A percentile compares a stretch with the other conserved stretches of the same genome.
Conservation (phyloP, 495 filamentous ascomycete genomes). For the Hyaloscypha finlandica region DNA sequence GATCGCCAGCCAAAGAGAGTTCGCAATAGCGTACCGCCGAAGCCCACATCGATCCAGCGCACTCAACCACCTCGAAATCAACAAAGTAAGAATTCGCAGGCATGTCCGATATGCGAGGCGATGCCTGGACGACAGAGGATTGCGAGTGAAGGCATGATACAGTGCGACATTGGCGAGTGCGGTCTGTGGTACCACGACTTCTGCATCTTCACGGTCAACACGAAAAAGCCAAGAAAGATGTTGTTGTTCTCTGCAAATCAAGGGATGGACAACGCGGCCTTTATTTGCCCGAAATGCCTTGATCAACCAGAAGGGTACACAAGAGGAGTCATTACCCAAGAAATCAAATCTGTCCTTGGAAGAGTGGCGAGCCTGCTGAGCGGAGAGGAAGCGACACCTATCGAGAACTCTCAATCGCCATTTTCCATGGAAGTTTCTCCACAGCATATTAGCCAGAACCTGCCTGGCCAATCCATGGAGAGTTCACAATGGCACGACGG, state of each 20-base stretch:
- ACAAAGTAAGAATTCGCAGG: slow-evolving; percentile 1
- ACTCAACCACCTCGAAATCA: slow-evolving; percentile 1
- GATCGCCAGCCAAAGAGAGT: background rate
- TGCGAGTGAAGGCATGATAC: background rate
- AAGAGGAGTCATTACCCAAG: background rate
- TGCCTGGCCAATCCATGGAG: background rate
- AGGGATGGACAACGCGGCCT: background rate
- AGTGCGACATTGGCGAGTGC: background rate
- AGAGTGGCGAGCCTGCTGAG: background rate
- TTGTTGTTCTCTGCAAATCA: background rate
- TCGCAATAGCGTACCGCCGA: background rate
- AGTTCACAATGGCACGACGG: background rate
- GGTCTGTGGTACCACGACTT: slow-evolving; percentile 7
- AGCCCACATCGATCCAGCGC: slow-evolving; percentile 2
- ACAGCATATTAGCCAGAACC: background rate
- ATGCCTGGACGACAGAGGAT: background rate
- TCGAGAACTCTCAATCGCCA: slow-evolving; percentile 3
- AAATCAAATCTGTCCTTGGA: background rate
- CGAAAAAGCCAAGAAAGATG: slow-evolving; percentile 2
- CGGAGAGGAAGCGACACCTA: background rate
- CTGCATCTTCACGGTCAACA: background rate
- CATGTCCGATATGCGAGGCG: slow-evolving; percentile 3
- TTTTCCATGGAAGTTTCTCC: background rate
- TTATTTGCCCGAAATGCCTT: slow-evolving; percentile 3
- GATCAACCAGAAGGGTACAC: background rate